These are phyloP conservation scores for Rhizopus arrhizus DNA, from an alignment of 371 early-diverging fungal species.

Conservation along the genomic window DNA sequence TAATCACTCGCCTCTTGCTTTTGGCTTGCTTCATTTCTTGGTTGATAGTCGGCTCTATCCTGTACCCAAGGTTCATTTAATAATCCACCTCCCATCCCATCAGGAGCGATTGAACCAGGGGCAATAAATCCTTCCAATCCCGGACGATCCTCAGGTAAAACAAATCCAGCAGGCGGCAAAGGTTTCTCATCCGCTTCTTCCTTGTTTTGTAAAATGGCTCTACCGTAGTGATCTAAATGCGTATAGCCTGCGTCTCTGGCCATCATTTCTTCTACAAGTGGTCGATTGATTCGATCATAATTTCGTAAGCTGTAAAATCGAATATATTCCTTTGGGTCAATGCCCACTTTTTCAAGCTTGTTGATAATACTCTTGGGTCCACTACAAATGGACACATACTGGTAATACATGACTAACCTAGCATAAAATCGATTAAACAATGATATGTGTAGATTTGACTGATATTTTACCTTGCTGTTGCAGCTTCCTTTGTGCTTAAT, in stretches of 20 bases:
- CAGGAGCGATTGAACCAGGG: conserved; percentile 24
- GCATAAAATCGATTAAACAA: not conserved
- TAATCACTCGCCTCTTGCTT: conserved; percentile 46
- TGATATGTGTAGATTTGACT: not conserved
- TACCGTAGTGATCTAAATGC: conserved; percentile 1
- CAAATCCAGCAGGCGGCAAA: conserved; percentile 26
- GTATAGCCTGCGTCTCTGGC: conserved; percentile 44
- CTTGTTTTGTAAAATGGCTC: not conserved
- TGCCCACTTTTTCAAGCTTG: conserved; percentile 52
- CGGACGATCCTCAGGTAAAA: conserved; percentile 26
- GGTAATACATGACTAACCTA: conserved; percentile 73
- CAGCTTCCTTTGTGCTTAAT: conserved; percentile 73
- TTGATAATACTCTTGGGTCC: conserved; percentile 66
- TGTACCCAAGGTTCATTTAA: conserved; percentile 29
- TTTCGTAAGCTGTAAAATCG: conserved; percentile 70
- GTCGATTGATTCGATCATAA: conserved; percentile 60
- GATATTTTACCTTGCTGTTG: conserved; percentile 60
- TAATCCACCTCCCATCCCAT: conserved; percentile 31
- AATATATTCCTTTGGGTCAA: conserved; percentile 68
- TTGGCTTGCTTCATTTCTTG: conserved; percentile 25
- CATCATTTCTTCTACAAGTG: conserved; percentile 41
- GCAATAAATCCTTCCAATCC: conserved; percentile 9
- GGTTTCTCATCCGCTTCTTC: not conserved
- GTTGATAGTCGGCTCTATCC: conserved; percentile 13
- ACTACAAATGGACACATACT: conserved; percentile 73